Evolutionary conservation across 2,329 filamentous ascomycete species (phyloP).

Genomic region (Pseudogymnoascus sp.): DNA sequence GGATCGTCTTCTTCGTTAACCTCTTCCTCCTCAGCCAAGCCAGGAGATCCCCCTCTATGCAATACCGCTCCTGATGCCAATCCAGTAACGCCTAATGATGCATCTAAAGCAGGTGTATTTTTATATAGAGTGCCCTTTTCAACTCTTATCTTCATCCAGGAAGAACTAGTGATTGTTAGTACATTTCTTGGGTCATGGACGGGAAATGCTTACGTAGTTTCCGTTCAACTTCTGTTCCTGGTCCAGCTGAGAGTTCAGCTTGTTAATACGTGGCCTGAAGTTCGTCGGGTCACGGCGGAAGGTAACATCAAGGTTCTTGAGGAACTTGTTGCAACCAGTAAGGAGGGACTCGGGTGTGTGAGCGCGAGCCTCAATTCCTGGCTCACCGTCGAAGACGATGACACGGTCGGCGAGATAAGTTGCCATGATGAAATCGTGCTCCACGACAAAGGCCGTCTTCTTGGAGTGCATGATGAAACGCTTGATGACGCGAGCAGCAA

Average conservation of each 20-base stretch:
- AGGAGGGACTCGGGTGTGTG: conserved; percentile 86
- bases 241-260: conserved; percentile 88
- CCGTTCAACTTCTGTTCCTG: conserved; percentile 92
- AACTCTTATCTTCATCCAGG: conserved; percentile 69
- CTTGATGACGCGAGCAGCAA: conserved; percentile 96
- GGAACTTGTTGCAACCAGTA: conserved; percentile 91
- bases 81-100: conserved; percentile 27
- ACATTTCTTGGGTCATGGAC: conserved; percentile 12
- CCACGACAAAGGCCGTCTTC: conserved; percentile 98
- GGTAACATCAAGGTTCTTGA: conserved; percentile 94
- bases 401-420: conserved; percentile 76
- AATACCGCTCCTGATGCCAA: conserved; percentile 21
- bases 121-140: conserved; percentile 52
- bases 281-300: conserved; percentile 97
- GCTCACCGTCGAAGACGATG: conserved; percentile 95
- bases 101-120: conserved; percentile 25
- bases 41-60: conserved; percentile 25
- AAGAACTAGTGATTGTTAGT: conserved; percentile 59
- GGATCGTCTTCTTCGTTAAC: conserved; percentile 59
- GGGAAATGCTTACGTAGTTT: conserved; percentile 66
- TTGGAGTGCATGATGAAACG: conserved; percentile 99
- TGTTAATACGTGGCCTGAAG: conserved; percentile 97
- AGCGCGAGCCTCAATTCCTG: conserved; percentile 78
- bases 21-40: conserved; percentile 36
- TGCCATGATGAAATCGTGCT: conserved; percentile 99